Evolutionary conservation across 2,329 filamentous ascomycete genomes (phyloP).

Genomic region (Cordyceps fumosorosea): DNA sequence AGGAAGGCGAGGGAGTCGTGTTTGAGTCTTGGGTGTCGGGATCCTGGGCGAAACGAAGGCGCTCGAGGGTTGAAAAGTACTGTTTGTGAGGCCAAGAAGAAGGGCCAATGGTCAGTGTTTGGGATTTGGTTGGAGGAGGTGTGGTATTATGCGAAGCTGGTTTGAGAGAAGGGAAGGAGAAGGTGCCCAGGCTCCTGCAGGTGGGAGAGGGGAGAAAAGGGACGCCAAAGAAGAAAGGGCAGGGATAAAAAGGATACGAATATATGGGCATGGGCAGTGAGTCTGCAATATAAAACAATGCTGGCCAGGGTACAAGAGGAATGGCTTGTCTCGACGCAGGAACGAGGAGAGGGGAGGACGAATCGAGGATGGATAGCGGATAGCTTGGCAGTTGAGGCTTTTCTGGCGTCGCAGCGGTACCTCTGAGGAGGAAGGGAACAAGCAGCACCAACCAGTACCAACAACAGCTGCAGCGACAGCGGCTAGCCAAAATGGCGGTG

Average conservation of each 20-base stretch:
- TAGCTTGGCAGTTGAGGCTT: not conserved
- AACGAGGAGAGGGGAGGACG: slow-evolving; percentile 23
- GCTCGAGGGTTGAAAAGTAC: slow-evolving; percentile 70
- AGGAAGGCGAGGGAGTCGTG: slow-evolving; percentile 21
- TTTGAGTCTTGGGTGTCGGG: slow-evolving; percentile 25
- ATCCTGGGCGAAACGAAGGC: slow-evolving; percentile 56
- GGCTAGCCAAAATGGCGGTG: not conserved
- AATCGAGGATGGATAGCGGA: slow-evolving; percentile 13
- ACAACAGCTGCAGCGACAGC: too few relatives aligned
- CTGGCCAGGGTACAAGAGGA: slow-evolving; percentile 20
- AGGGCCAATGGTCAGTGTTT: slow-evolving; percentile 1
- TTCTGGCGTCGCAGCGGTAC: not conserved
- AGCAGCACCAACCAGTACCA: too few relatives aligned
- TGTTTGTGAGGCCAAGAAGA: slow-evolving; percentile 25
- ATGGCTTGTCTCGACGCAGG: slow-evolving; percentile 34
- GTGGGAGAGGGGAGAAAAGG: not conserved
- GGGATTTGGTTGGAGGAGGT: not conserved
- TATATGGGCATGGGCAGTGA: not conserved
- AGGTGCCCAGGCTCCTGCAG: not conserved
- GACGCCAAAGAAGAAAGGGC: not conserved
- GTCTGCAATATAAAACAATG: slow-evolving; percentile 4
- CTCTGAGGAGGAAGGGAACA: too few relatives aligned
- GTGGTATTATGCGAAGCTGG: not conserved
- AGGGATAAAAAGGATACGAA: slow-evolving; percentile 1
- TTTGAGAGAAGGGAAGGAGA: not conserved